phyloP scores from a whole-genome alignment of 2,329 filamentous ascomycete species.

The Fusarium abutilonis region DNA sequence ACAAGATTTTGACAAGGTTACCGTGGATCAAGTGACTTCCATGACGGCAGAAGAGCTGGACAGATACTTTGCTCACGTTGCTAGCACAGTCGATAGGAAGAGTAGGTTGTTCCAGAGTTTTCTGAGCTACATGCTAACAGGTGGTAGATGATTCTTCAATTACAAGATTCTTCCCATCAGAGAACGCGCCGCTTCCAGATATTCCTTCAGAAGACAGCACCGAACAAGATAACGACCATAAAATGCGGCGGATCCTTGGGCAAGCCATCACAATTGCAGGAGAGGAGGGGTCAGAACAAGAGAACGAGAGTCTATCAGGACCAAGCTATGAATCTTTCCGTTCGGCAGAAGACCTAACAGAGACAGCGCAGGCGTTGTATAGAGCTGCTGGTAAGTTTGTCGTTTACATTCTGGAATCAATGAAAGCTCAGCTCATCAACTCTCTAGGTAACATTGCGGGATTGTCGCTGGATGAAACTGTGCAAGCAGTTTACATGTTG shows the following conservation, averaged over 20 bases:
- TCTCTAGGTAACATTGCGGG: slow-evolving; percentile 47
- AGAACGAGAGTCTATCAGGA: slow-evolving; percentile 3
- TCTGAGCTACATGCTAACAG: slow-evolving; percentile 15
- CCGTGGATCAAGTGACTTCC: slow-evolving; percentile 68
- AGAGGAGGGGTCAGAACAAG: slow-evolving; percentile 18
- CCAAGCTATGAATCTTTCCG: slow-evolving; percentile 48
- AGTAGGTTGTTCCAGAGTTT: slow-evolving; percentile 42
- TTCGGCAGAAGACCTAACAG: slow-evolving; percentile 47
- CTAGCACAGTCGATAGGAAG: slow-evolving; percentile 47
- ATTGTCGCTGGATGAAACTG: slow-evolving; percentile 48
- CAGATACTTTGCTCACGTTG: slow-evolving; percentile 66
- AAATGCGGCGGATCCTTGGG: slow-evolving; percentile 36
- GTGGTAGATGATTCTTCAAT: slow-evolving; percentile 44
- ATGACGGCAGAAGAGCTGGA: slow-evolving; percentile 71
- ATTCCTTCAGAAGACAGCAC: slow-evolving; percentile 33
- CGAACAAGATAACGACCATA: slow-evolving; percentile 43
- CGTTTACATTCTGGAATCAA: background rate
- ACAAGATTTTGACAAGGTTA: slow-evolving; percentile 61
- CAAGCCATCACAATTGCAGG: slow-evolving; percentile 23
- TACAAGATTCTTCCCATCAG: slow-evolving; percentile 51
- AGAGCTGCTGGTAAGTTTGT: slow-evolving; percentile 46
- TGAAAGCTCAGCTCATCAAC: slow-evolving; percentile 28
- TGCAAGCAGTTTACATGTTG: slow-evolving; percentile 53
- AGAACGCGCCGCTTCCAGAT: slow-evolving; percentile 35
- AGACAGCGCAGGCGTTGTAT: slow-evolving; percentile 48